phyloP scores from a whole-genome alignment of 1,284 basidiomycete species.

The Calocybe gambosa region DNA sequence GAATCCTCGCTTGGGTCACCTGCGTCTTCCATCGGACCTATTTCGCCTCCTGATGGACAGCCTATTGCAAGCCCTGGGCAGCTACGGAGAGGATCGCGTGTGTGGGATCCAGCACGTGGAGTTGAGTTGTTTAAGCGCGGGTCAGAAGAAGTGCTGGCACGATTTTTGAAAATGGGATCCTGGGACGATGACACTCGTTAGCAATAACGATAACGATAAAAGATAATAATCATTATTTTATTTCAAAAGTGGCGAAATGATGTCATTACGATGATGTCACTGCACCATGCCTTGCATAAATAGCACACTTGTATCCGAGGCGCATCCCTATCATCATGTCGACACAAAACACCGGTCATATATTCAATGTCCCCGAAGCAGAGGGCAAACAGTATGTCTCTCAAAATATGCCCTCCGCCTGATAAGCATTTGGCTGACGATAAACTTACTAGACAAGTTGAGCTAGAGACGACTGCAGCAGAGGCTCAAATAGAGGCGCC shows the following conservation, averaged over 20 bases:
- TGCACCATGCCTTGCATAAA: neutral
- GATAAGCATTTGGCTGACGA: neutral
- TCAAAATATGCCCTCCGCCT: neutral
- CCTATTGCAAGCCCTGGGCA: constrained; percentile 19
- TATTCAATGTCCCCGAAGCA: constrained; percentile 31
- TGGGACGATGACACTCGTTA: constrained; percentile 46
- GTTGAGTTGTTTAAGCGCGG: constrained; percentile 77
- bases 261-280: constrained; percentile 13
- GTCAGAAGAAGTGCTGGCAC: constrained; percentile 74
- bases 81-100: constrained; percentile 43
- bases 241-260: constrained; percentile 10
- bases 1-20: constrained; percentile 40
- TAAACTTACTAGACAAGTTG: constrained; percentile 17
- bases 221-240: neutral
- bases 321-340: constrained; percentile 2
- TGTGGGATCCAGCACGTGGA: constrained; percentile 74
- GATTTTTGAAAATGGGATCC: constrained; percentile 71
- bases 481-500: constrained; percentile 43
- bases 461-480: constrained; percentile 46
- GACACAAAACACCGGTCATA: constrained; percentile 17
- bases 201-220: constrained; percentile 10
- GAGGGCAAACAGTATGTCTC: constrained; percentile 26
- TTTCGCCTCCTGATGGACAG: constrained; percentile 37
- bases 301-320: neutral
- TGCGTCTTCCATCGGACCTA: constrained; percentile 43